Conservation (phyloP, 2,329 filamentous ascomycete species). For the Chrysosporium keratinophilum region DNA sequence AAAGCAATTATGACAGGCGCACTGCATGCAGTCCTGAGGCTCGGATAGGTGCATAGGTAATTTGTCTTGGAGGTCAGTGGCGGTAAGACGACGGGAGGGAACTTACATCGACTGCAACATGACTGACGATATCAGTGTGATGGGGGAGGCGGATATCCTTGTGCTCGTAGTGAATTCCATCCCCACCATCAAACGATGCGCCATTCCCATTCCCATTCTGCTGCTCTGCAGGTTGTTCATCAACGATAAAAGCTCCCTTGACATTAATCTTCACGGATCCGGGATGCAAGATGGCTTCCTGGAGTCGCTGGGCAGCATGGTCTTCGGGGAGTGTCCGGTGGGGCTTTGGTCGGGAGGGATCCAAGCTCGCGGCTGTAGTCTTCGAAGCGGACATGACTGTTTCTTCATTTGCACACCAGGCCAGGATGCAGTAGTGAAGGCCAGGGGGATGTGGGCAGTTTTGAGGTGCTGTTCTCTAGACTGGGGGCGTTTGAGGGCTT, state of each 20-base stretch:
- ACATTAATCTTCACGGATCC: conserved; percentile 87
- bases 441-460: not conserved
- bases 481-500: conserved; percentile 5
- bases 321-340: conserved; percentile 20
- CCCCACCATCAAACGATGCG: conserved; percentile 43
- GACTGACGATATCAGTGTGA: conserved; percentile 88
- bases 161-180: conserved; percentile 59
- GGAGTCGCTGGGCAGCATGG: conserved; percentile 23
- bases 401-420: conserved; percentile 7
- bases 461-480: not conserved
- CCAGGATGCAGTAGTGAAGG: no score
- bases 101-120: conserved; percentile 89
- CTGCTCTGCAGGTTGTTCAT: conserved; percentile 55
- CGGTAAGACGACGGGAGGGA: conserved; percentile 15
- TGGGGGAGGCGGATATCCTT: conserved; percentile 94
- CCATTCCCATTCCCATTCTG: conserved; percentile 19
- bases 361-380: conserved; percentile 18
- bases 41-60: not conserved
- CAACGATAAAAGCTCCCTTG: conserved; percentile 89
- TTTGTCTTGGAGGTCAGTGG: not conserved
- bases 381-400: conserved; percentile 27
- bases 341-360: conserved; percentile 18
- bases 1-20: not conserved
- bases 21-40: not conserved
- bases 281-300: conserved; percentile 47